These are phyloP conservation scores for Pleurotus sapidus DNA, from an alignment of 768 basidiomycete species.

Conservation along the genomic window DNA sequence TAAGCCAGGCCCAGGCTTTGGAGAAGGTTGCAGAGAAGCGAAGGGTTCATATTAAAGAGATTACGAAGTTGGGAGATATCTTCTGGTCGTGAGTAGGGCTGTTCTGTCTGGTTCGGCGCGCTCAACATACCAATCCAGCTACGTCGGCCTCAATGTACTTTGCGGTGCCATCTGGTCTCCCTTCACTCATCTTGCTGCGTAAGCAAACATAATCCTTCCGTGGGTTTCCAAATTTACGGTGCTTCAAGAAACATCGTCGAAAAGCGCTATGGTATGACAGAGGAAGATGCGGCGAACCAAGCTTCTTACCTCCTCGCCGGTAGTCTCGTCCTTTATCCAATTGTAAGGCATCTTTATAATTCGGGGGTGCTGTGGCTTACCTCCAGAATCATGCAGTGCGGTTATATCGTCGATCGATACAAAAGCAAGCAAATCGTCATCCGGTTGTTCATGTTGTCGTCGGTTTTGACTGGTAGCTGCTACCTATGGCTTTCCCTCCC, in stretches of 20 bases:
- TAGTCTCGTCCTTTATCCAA: slow-evolving; percentile 66
- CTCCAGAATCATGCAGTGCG: slow-evolving; percentile 39
- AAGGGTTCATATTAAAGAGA: slow-evolving; percentile 55
- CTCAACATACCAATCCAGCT: slow-evolving; percentile 34
- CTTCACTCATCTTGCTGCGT: slow-evolving; percentile 76
- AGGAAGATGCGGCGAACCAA: slow-evolving; percentile 55
- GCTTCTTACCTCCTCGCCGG: slow-evolving; percentile 74
- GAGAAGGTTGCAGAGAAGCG: slow-evolving; percentile 66
- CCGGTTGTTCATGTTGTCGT: slow-evolving; percentile 55
- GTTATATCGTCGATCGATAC: slow-evolving; percentile 60
- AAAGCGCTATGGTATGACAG: slow-evolving; percentile 57
- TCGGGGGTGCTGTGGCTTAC: neutral
- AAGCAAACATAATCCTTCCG: slow-evolving; percentile 19
- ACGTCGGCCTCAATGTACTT: slow-evolving; percentile 71
- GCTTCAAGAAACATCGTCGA: slow-evolving; percentile 66
- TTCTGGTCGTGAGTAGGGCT: slow-evolving; percentile 65
- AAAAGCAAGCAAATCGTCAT: slow-evolving; percentile 58
- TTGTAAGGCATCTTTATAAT: slow-evolving; percentile 37
- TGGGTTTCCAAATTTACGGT: slow-evolving; percentile 1
- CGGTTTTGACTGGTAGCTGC: slow-evolving; percentile 53
- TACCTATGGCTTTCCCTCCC: slow-evolving; percentile 70
- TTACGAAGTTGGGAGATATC: slow-evolving; percentile 67
- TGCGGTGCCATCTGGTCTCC: slow-evolving; percentile 80
- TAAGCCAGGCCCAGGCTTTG: slow-evolving; percentile 60
- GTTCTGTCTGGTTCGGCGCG: slow-evolving; percentile 4